phyloP scores from a whole-genome alignment of 768 basidiomycete genomes.

The Tulasnella sp. region DNA sequence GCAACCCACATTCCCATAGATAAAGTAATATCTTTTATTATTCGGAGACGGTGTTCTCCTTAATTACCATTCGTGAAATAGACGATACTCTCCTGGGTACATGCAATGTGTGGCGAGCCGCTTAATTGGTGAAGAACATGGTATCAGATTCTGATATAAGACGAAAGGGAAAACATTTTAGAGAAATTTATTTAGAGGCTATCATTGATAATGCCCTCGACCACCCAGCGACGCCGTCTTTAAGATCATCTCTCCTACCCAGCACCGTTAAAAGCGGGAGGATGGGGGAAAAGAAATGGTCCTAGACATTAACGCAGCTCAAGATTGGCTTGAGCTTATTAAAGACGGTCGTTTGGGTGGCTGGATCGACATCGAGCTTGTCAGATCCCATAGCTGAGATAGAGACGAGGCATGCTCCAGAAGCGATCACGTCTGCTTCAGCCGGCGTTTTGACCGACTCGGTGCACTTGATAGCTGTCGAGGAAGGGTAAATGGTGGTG shows the following conservation, averaged over 20 bases:
- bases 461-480: neutral
- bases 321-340: neutral
- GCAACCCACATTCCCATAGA: neutral
- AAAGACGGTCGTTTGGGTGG: neutral
- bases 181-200: neutral
- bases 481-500: neutral
- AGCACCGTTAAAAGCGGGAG: too few species aligned
- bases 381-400: conserved; percentile 6
- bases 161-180: neutral
- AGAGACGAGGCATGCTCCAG: neutral
- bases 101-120: neutral
- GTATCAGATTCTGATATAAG: neutral
- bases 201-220: too few species aligned
- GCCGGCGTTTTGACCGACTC: neutral
- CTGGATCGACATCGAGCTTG: neutral
- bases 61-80: neutral
- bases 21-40: neutral
- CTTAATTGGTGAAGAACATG: neutral
- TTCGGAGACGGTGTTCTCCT: neutral
- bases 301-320: too few species aligned
- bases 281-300: too few species aligned
- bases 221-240: too few species aligned
- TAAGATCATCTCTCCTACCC: too few species aligned
- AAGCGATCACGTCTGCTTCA: neutral
- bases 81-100: neutral